Base-by-base conservation (phyloP, 768 basidiomycete genomes). In the Kwoniella dejecticola region DNA sequence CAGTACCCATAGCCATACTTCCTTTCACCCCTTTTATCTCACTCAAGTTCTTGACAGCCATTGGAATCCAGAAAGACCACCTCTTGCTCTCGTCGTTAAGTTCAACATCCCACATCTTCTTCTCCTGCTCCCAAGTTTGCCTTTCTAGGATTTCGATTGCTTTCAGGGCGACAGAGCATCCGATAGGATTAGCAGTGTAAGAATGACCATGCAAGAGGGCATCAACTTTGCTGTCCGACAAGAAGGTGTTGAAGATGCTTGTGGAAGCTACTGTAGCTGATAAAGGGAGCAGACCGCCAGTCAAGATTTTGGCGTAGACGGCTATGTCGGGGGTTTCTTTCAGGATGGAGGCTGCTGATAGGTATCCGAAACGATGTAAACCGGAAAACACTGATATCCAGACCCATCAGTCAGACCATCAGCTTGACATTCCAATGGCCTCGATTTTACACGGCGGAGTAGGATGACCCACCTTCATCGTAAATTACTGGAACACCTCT, bases 161-260 rank as follows among this genome's bases (percentile, higher is more conserved):
- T 78, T 87, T 85, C 67, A 88, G 87, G 0, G 95, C 95, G 12
- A 96, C 90, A 64, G 89, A 88, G 78, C 95, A 97, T 0, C 92
- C 95, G 38, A 96, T 83, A 0, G 95, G 85, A 75, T 96, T 90
- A 2, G 95, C 95, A 0, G 91, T 96, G 77, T 98, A 98, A 58
- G 89, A 91, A 77, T 98, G 95, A 0, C 95, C 95, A 63, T 98
- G 95, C 1, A 97, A 81, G 13, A 98, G 81, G 15, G 95, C 92
- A 63, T 89, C 85, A n/a, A 83, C 83, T 77, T 97, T 97, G 33
- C 82, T 83, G 31, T 84, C 82, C 31, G 89, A 84, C 36, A 84
- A 79, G 80, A 97, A 97, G 0, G 89, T 86, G 21, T 84, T 77
- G 81, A 93, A 98, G 33, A 97, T 86, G 3, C 84, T 83, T 63